phyloP scores from a whole-genome alignment of 257 asterid genomes.

The Scutellaria minor region DNA sequence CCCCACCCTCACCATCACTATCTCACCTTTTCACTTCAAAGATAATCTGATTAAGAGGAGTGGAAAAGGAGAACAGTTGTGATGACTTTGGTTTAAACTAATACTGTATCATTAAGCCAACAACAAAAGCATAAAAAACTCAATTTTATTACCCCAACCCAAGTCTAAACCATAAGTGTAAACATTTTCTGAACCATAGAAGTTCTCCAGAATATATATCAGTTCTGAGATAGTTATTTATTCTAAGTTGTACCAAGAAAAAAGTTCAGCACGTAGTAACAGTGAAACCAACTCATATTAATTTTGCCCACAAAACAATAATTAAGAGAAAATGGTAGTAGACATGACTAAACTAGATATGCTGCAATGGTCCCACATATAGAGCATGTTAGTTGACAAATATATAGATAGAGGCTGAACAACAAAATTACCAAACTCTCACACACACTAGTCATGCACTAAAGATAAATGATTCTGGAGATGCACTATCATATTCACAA shows the following conservation, averaged over 20 bases:
- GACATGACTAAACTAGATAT: slow-evolving; percentile 7
- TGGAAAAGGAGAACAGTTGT: background rate
- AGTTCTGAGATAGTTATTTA: background rate
- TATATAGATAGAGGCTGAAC: slow-evolving; percentile 9
- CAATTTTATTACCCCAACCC: slow-evolving; percentile 22
- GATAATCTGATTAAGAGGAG: background rate
- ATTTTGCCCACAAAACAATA: background rate
- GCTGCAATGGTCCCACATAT: slow-evolving; percentile 8
- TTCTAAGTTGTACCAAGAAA: background rate
- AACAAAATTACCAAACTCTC: background rate
- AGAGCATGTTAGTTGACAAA: slow-evolving; percentile 31
- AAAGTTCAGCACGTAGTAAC: slow-evolving; percentile 4
- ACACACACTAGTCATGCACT: background rate
- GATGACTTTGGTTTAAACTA: slow-evolving; percentile 16
- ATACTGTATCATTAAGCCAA: slow-evolving; percentile 2
- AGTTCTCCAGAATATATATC: background rate
- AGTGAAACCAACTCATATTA: slow-evolving; percentile 6
- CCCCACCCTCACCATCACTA: slow-evolving; percentile 1
- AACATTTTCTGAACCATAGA: slow-evolving; percentile 11
- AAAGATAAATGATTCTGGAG: slow-evolving; percentile 4
- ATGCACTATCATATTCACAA: slow-evolving; percentile 5
- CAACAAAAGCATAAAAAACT: slow-evolving; percentile 6
- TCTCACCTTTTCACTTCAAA: background rate
- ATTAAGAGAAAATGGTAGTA: slow-evolving; percentile 1
- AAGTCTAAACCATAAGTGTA: slow-evolving; percentile 14